Percentiles rank a stretch among this genome's conserved stretches.
Evolutionary conservation across 257 asterid genomes (phyloP).

Genomic region (Leonotis leonurus): DNA sequence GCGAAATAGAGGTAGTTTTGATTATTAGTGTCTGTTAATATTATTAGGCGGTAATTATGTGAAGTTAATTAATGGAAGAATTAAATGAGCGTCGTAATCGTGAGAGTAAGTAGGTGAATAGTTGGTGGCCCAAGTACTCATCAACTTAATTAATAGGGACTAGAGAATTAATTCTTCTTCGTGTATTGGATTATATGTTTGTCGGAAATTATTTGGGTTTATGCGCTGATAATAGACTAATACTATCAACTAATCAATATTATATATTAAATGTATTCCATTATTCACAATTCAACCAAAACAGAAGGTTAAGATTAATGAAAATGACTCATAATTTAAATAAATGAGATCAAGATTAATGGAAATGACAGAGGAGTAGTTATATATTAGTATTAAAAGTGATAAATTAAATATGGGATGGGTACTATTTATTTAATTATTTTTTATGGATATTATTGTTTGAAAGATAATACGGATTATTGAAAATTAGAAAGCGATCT

Average conservation of each 20-base stretch:
- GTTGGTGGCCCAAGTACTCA: constrained; percentile 13
- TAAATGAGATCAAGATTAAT: too few species aligned
- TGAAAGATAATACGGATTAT: background rate
- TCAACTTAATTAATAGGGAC: too few species aligned
- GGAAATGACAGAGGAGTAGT: too few species aligned
- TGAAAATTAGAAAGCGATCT: background rate
- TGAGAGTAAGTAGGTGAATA: constrained; percentile 12
- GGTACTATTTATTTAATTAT: too few species aligned
- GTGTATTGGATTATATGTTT: background rate
- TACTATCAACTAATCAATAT: too few species aligned
- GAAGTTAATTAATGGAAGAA: background rate
- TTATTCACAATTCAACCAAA: too few species aligned
- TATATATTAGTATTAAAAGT: background rate
- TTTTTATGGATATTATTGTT: background rate
- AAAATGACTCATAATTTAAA: too few species aligned
- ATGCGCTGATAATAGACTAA: background rate
- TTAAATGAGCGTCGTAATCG: background rate
- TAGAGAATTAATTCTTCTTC: background rate
- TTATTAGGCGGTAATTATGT: constrained; percentile 3
- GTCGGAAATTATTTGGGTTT: background rate
- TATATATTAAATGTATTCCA: too few species aligned
- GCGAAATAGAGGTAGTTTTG: background rate
- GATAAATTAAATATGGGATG: background rate
- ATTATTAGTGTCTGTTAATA: background rate
- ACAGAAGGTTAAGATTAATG: too few species aligned